These are phyloP conservation scores for Fragosphaeria purpurea DNA, from an alignment of 2,329 filamentous ascomycete species.

Conservation along the genomic window DNA sequence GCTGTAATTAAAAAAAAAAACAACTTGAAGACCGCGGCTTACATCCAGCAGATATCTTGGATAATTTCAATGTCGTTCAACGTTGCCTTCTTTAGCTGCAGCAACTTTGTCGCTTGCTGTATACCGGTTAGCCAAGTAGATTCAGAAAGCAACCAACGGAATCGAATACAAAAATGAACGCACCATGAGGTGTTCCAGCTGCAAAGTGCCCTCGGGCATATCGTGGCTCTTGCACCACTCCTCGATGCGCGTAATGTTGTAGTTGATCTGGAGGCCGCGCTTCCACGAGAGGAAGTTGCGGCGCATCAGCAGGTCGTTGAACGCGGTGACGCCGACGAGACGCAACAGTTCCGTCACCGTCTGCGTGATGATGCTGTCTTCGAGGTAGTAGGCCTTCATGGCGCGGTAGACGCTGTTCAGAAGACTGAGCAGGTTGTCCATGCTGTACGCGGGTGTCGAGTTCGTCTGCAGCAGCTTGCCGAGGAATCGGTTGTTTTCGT, in stretches of 20 bases:
- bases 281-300: slow-evolving; percentile 99
- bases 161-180: slow-evolving; percentile 16
- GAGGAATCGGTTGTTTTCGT: slow-evolving; percentile 95
- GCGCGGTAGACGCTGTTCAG: slow-evolving; percentile 96
- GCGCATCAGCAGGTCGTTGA: slow-evolving; percentile 96
- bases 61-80: slow-evolving; percentile 99
- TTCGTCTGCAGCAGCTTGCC: slow-evolving; percentile 90
- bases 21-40: slow-evolving; percentile 31
- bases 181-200: slow-evolving; percentile 96
- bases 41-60: slow-evolving; percentile 99
- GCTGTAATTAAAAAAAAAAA: background rate
- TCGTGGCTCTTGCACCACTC: slow-evolving; percentile 99
- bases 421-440: slow-evolving; percentile 94
- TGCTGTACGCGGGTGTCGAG: slow-evolving; percentile 91
- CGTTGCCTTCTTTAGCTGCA: slow-evolving; percentile 97
- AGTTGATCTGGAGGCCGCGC: slow-evolving; percentile 97
- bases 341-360: slow-evolving; percentile 88
- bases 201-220: slow-evolving; percentile 95
- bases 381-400: slow-evolving; percentile 97
- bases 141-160: background rate
- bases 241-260: slow-evolving; percentile 98
- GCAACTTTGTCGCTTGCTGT: slow-evolving; percentile 91
- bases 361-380: slow-evolving; percentile 92
- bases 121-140: slow-evolving; percentile 18
- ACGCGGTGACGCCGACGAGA: slow-evolving; percentile 91